These are phyloP conservation scores for Glaciozyma antarctica DNA, from an alignment of 768 basidiomycete genomes.

Conservation along the genomic window DNA sequence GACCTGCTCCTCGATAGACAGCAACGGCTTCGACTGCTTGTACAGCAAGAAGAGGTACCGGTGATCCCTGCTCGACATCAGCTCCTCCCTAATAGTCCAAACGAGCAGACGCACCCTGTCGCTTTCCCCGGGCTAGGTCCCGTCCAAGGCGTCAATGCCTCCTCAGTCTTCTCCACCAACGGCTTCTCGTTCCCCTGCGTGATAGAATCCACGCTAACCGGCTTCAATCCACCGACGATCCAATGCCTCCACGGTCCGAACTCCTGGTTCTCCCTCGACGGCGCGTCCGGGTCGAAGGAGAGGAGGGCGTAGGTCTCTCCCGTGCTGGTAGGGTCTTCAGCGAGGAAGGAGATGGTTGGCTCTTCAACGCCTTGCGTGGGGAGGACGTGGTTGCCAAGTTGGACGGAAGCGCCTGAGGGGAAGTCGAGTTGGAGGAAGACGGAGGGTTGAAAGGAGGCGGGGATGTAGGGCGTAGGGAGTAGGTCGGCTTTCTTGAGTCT, in stretches of 20 bases:
- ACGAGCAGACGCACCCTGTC: neutral
- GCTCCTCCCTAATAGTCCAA: neutral
- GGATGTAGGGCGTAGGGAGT: neutral
- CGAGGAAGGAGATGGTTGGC: neutral
- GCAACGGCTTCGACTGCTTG: constrained; percentile 1
- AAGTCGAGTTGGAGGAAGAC: constrained; percentile 3
- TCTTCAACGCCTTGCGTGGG: neutral
- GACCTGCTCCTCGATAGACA: constrained; percentile 2
- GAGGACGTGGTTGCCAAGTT: constrained; percentile 1
- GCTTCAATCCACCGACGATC: constrained; percentile 41
- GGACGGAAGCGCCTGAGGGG: neutral
- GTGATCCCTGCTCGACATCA: neutral
- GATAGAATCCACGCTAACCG: neutral
- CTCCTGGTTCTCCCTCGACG: constrained; percentile 47
- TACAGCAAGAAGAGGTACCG: constrained; percentile 9
- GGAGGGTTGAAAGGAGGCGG: neutral
- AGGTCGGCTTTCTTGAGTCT: constrained; percentile 4
- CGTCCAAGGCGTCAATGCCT: constrained; percentile 2
- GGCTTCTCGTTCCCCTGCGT: neutral
- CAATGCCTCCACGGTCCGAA: constrained; percentile 52
- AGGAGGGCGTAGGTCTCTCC: constrained; percentile 47
- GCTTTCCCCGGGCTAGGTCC: neutral
- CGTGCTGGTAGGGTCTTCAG: neutral
- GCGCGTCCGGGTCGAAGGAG: constrained; percentile 55
- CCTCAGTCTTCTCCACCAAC: constrained; percentile 1